Conservation (phyloP, 805 yeast genomes). For the Metschnikowia anglica region DNA sequence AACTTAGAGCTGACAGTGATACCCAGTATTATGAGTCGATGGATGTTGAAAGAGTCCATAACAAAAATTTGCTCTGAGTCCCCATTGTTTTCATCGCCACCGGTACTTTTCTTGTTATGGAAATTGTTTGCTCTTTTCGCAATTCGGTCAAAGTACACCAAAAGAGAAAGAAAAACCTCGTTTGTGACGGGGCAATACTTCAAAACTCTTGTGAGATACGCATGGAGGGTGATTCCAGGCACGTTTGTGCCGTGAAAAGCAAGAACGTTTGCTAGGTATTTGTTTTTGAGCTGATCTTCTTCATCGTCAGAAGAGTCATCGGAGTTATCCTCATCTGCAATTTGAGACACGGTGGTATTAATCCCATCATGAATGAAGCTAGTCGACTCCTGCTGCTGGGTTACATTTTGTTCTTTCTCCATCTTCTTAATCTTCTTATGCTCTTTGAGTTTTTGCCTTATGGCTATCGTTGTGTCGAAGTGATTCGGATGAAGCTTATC, state of each 20-base stretch:
- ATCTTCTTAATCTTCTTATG: constrained; percentile 31
- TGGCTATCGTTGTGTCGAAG: constrained; percentile 47
- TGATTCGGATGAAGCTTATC: constrained; percentile 77
- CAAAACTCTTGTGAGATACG: constrained; percentile 83
- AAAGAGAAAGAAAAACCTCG: constrained; percentile 85
- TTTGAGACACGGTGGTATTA: constrained; percentile 20
- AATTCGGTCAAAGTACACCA: constrained; percentile 93
- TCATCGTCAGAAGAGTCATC: constrained; percentile 27
- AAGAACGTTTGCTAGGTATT: constrained; percentile 65
- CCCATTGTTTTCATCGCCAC: constrained; percentile 23
- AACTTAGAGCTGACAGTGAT: constrained; percentile 94
- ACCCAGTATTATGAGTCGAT: constrained; percentile 89
- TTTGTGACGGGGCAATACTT: constrained; percentile 98
- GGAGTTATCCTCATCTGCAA: constrained; percentile 26
- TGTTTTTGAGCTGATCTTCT: constrained; percentile 46
- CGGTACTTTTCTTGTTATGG: constrained; percentile 27
- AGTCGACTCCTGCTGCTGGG: constrained; percentile 9
- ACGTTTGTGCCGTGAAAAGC: constrained; percentile 95
- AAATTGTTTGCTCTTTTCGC: constrained; percentile 74
- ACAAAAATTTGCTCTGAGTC: constrained; percentile 68
- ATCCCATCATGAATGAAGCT: constrained; percentile 16
- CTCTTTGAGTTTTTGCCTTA: constrained; percentile 38
- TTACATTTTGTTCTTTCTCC: constrained; percentile 18
- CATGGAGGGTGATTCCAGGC: constrained; percentile 91
- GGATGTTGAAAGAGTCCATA: constrained; percentile 95